Evolutionary conservation across 495 filamentous ascomycete species (phyloP), one percentile per base, ranked within the genome.

Genomic region (Daldinia decipiens): DNA sequence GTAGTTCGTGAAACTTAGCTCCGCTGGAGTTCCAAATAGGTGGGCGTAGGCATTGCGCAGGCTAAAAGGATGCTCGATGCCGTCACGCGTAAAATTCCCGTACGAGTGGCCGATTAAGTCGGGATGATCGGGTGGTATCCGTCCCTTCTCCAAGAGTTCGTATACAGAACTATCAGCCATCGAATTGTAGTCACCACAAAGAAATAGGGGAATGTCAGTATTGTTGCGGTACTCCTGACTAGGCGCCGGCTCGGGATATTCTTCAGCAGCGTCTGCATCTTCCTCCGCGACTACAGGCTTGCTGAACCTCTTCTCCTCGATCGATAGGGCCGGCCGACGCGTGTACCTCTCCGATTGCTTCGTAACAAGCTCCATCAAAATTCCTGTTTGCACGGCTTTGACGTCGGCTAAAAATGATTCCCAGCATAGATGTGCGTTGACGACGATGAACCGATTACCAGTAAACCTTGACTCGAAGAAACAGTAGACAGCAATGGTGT

Each of bases 131-230:
- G 88, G 88, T 12, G 87, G 77, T 12, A 99, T 83, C 21, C 84
- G 82, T 34, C 95, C 95, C 65, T 88, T 86, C 6, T 90, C 87
- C 24, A 99, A 85, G 15, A 99, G 86, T 65, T 97, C 92, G 81
- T 97, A 96, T 19, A 97, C 93, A 15, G 92, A 90, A 29, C 92
- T 95, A 58, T 91, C 91, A 11, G 88, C 84, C 3, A 89, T 89
- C 4, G 95, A 97, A 79, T 99, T 99, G 85, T 96, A 97, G 76
- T 99, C 95, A 70, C 94, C 94, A 73, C 95, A 97, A 71, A 98
- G 87, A 60, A 99, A 79, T 19, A 99, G 83, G 1, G 95, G 95
- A 51, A 99, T 96, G 65, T 97, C 92, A 7, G 92, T 89, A 26
- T 91, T 93, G 71, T 82, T 90, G 54, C 90, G 79, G 81, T 98